Base-by-base conservation (phyloP, 768 basidiomycete species). In the Daedalea quercina region DNA sequence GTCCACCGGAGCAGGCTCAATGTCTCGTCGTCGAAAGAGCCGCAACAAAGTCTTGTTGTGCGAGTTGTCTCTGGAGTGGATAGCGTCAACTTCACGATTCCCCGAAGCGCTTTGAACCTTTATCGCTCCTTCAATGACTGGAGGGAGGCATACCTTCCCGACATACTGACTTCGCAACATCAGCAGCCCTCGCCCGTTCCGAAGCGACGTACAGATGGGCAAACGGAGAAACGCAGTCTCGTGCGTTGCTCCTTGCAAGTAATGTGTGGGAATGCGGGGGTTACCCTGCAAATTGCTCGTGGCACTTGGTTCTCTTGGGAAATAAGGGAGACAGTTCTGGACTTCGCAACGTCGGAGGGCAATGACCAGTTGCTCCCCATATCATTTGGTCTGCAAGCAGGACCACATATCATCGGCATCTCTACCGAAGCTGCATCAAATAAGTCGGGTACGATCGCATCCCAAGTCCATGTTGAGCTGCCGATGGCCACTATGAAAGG, bases 271-370 rank as follows among this genome's bases (percentile, higher is more conserved):
- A 76, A 76, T 20, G 63, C 82, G 22, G 76, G 77, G 23, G 71
- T 90, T 9, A 79, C 80, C 3, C 75, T 93, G 6, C 90, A 91
- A 60, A 82, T 92, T 37, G 90, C 92, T 85, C 87, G 84, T 55
- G 89, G 88, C 19, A 92, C 89, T 1, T 93, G 90, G 90, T 67
- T 92, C 28, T 83, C 86, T 8, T 90, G 84, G 87, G 78, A 83
- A 52, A 68, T 82, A 20, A 71, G 77, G 51, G 70, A 81, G 47
- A 75, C 72, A 0, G 66, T 80, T 8, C 67, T 66, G 1, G 82
- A 81, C 59, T 37, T 77, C 25, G 72, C 76, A 41, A 76, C 73
- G 23, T 65, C 73, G 0, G 28, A 31, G 11, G 65, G 65, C 15
- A 37, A 7, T 4, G 28, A 44, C 19, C 45, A 52, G 56, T 57